These are phyloP conservation scores for Atalantia buxifolia DNA, from an alignment of 345 rosid genomes.

Conservation along the genomic window DNA sequence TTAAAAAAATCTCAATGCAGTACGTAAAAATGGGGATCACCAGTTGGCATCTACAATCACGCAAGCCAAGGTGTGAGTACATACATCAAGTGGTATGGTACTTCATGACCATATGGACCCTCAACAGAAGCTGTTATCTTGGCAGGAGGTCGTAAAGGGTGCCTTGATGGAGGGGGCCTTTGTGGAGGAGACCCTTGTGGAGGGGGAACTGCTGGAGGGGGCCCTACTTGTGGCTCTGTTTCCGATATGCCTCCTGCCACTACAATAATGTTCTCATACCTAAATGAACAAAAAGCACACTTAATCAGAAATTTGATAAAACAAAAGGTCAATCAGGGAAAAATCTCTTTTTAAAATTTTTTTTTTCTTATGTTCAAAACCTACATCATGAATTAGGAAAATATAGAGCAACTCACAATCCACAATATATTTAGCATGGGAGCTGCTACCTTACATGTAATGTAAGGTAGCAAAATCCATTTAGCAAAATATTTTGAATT, in stretches of 20 bases:
- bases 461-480: too few relatives aligned
- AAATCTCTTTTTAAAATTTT: too few relatives aligned
- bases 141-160: constrained; percentile 13
- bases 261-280: too few relatives aligned
- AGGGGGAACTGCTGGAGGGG: constrained; percentile 1
- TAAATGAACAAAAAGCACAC: too few relatives aligned
- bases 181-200: constrained; percentile 3
- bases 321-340: too few relatives aligned
- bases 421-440: neutral
- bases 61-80: constrained; percentile 1
- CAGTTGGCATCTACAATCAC: neutral
- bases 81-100: constrained; percentile 75
- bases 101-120: constrained; percentile 91
- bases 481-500: neutral
- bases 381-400: neutral
- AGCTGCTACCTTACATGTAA: too few relatives aligned
- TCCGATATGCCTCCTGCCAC: constrained; percentile 11
- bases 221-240: constrained; percentile 26
- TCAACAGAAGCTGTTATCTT: constrained; percentile 73
- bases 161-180: neutral
- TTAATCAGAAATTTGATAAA: too few relatives aligned
- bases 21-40: neutral
- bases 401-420: neutral
- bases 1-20: neutral
- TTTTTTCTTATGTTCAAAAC: too few relatives aligned